phyloP scores from a whole-genome alignment of 345 rosid species.

The sweet orange (Citrus sinensis) region DNA sequence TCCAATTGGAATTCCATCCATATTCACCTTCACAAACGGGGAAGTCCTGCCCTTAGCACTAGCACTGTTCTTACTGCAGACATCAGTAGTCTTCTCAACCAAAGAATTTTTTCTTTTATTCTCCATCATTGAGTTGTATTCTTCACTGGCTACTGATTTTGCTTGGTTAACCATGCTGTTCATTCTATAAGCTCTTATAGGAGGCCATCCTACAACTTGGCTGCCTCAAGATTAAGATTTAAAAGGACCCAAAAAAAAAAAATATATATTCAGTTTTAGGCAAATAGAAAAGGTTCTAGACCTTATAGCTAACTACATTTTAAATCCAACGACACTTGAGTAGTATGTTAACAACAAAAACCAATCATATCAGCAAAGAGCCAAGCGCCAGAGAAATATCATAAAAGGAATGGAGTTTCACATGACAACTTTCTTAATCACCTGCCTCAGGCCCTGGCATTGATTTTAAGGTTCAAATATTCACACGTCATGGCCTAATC shows the following conservation, averaged over 20 bases:
- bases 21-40: slow-evolving; percentile 78
- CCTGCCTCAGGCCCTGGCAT: neutral
- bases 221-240: slow-evolving; percentile 33
- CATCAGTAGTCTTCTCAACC: slow-evolving; percentile 25
- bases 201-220: slow-evolving; percentile 98
- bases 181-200: slow-evolving; percentile 74
- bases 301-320: neutral
- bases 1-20: slow-evolving; percentile 95
- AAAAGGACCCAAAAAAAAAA: neutral
- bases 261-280: neutral
- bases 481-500: neutral
- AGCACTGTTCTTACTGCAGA: slow-evolving; percentile 21
- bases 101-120: slow-evolving; percentile 28
- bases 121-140: slow-evolving; percentile 27
- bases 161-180: slow-evolving; percentile 72
- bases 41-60: slow-evolving; percentile 41
- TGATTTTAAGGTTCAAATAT: neutral
- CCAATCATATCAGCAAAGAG: neutral
- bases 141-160: slow-evolving; percentile 49
- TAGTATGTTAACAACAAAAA: neutral
- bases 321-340: neutral
- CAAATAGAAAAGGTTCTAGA: neutral
- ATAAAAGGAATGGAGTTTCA: neutral
- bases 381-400: neutral
- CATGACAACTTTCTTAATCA: neutral